phyloP scores from a whole-genome alignment of 176 grass and related monocot genomes.

The maize (Zea mays) region DNA sequence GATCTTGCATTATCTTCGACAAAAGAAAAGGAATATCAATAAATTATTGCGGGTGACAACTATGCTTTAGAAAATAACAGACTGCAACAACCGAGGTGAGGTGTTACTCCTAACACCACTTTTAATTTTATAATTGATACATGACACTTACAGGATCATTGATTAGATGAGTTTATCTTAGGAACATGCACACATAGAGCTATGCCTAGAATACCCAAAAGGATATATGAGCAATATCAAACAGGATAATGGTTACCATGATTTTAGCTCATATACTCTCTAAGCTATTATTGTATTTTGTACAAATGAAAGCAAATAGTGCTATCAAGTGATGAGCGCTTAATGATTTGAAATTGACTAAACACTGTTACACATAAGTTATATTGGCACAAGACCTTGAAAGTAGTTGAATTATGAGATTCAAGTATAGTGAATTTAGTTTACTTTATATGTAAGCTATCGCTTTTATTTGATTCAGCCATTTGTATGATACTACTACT shows the following conservation, averaged over 20 bases:
- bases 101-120: slow-evolving; percentile 19
- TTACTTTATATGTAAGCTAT: no score
- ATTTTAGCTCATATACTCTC: neutral
- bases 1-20: no score
- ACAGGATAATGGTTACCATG: neutral
- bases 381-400: no score
- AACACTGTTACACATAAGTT: no score
- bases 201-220: neutral
- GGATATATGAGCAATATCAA: no score
- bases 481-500: neutral
- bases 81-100: neutral
- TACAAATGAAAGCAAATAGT: slow-evolving; percentile 3
- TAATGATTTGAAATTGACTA: slow-evolving; percentile 15
- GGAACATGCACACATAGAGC: neutral
- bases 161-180: slow-evolving; percentile 1
- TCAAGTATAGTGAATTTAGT: no score
- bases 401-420: no score
- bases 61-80: neutral
- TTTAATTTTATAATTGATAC: neutral
- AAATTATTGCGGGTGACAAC: no score
- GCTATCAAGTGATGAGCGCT: neutral
- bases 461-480: no score
- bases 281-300: neutral
- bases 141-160: neutral
- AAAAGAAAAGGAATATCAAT: no score